phyloP scores from a whole-genome alignment of 352 stramenopile species.

The Albugo laibachii region DNA sequence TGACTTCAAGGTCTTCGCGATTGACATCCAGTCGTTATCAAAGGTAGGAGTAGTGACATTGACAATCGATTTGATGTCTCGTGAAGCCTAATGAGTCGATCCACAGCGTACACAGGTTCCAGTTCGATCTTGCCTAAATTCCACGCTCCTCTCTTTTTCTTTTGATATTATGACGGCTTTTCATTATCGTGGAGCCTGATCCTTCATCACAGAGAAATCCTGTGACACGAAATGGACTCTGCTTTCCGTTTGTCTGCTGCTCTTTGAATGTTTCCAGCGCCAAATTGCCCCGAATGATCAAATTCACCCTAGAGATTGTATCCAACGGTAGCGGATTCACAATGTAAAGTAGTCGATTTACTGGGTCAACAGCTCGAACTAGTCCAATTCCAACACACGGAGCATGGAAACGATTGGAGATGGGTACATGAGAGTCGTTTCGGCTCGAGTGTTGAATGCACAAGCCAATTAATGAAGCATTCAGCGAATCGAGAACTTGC shows the following conservation, averaged over 20 bases:
- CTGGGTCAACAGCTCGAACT: conserved; percentile 33
- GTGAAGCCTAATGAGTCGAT: too few relatives aligned
- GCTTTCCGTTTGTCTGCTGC: background rate
- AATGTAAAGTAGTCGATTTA: conserved; percentile 31
- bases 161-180: conserved; percentile 78
- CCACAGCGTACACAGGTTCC: too few relatives aligned
- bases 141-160: conserved; percentile 39
- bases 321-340: conserved; percentile 38
- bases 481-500: conserved; percentile 52
- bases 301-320: conserved; percentile 37
- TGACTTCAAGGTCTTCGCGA: too few relatives aligned
- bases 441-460: conserved; percentile 13
- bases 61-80: too few relatives aligned
- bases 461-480: conserved; percentile 48
- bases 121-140: too few relatives aligned
- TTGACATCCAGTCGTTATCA: too few relatives aligned
- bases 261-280: conserved; percentile 26
- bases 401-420: conserved; percentile 39
- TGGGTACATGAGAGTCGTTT: background rate
- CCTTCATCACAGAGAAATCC: conserved; percentile 51
- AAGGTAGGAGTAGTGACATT: too few relatives aligned
- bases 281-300: conserved; percentile 50
- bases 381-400: conserved; percentile 49
- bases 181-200: conserved; percentile 54
- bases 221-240: conserved; percentile 30